A percentile compares a stretch with the other conserved stretches of the same genome.
Evolutionary conservation across 768 basidiomycete species (phyloP).

Genomic region (Agaricus blazei): DNA sequence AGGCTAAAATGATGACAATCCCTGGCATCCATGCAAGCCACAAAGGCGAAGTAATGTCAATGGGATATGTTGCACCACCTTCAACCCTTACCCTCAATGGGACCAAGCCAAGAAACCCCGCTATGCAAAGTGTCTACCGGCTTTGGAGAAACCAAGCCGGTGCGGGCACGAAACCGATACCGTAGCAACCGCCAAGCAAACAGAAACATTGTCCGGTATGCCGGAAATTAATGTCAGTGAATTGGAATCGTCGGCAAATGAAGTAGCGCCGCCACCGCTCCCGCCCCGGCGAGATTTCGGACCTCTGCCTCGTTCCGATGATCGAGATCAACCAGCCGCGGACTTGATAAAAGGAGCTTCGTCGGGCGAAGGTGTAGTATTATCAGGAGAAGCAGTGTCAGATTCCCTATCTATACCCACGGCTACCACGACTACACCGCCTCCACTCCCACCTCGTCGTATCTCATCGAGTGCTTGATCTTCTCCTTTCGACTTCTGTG

Average conservation of each 20-base stretch:
- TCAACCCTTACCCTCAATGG: conserved; percentile 22
- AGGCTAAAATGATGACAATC: conserved; percentile 79
- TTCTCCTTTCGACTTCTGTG: neutral
- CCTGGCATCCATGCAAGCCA: conserved; percentile 85
- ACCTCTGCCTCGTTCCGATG: conserved; percentile 4
- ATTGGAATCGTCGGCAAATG: neutral
- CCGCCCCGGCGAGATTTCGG: conserved; percentile 38
- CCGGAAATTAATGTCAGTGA: neutral
- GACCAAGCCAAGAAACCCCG: conserved; percentile 41
- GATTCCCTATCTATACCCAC: neutral
- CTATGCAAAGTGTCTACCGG: conserved; percentile 67
- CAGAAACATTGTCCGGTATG: neutral
- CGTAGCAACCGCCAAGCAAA: conserved; percentile 1
- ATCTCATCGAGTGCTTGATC: conserved; percentile 17
- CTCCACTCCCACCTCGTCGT: conserved; percentile 24
- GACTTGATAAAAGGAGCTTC: neutral
- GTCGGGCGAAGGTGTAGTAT: neutral
- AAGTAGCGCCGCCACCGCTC: conserved; percentile 23
- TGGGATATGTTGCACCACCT: conserved; percentile 66
- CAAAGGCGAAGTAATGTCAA: conserved; percentile 79
- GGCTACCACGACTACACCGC: conserved; percentile 13
- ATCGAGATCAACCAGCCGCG: neutral
- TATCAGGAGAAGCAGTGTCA: conserved; percentile 8
- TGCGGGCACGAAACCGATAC: conserved; percentile 15
- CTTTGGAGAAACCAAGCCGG: conserved; percentile 60